Evolutionary conservation across 2,329 filamentous ascomycete species (phyloP), one percentile per base, ranked within the genome.

Genomic region (Mariannaea elegans): DNA sequence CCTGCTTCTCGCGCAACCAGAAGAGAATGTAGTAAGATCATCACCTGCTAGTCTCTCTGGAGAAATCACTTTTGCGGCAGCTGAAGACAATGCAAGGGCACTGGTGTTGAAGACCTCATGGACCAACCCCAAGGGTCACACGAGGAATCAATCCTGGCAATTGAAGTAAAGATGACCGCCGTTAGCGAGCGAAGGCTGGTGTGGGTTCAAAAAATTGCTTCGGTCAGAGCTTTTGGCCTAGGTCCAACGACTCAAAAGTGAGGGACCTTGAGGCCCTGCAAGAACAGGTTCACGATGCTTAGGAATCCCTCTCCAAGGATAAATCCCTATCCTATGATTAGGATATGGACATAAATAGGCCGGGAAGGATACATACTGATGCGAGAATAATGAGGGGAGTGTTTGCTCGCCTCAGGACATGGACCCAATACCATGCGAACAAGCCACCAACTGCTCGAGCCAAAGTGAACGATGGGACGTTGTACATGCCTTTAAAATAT

Each of bases 391-490:
- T 93, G 52, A 98, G 85, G 0, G 89, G 90, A 4, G 94, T 94
- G 70, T 89, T 90, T 8, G 78, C 69, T 81, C 78, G 71, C 77
- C 77, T 69, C 80, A 74, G 73, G 77, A 72, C 75, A 78, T 72
- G 74, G 79, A 79, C 82, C 93, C 93, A 97, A 78, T 91, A 95
- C 84, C 91, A 93, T 64, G 87, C 89, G 24, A 85, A 67, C 7
- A 87, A 46, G 0, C 95, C 95, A 3, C 95, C 95, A 9, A 92
- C 87, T 0, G 93, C 91, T 62, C 95, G 83, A 1, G 95, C 94
- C 34, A 99, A 81, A 0, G 95, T 99, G 73, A 99, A 99, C 0
- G 93, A 97, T 0, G 95, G 95, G 1, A 94, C 93, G 70, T 98
- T 99, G 78, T 98, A 99, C 88, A 99, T 99, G 47, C 95, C 90